These are phyloP conservation scores for Trichoderma atroviride DNA, from an alignment of 2,329 filamentous ascomycete species.

Conservation along the genomic window DNA sequence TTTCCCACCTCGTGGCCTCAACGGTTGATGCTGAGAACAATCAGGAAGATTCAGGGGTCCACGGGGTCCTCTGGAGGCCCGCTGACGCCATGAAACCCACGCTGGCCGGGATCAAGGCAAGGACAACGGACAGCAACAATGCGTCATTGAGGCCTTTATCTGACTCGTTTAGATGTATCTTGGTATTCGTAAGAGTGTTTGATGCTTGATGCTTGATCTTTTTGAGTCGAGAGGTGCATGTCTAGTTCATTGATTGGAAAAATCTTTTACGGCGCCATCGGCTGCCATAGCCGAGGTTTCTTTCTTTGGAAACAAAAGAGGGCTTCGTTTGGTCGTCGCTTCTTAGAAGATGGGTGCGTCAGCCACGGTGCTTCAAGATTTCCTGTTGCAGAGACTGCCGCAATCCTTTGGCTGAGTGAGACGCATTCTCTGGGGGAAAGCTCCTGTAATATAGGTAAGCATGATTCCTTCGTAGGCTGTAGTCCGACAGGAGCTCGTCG, in stretches of 20 bases:
- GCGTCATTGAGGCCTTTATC: conserved; percentile 17
- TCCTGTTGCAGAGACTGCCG: not conserved
- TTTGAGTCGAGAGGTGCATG: not conserved
- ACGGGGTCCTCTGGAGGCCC: not conserved
- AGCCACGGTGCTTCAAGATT: not conserved
- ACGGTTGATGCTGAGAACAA: not conserved
- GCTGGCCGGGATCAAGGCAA: not conserved
- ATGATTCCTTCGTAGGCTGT: not conserved
- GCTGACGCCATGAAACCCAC: conserved; percentile 4
- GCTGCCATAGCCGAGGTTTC: not conserved
- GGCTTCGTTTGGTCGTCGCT: not conserved
- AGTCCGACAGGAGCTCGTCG: not conserved
- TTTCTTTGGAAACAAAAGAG: not conserved
- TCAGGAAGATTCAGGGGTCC: not conserved
- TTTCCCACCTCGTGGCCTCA: not conserved
- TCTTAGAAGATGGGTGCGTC: not conserved
- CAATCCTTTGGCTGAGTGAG: not conserved
- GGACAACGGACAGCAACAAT: not conserved
- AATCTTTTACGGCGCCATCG: not conserved
- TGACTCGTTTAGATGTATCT: conserved; percentile 11
- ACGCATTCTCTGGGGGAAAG: not conserved
- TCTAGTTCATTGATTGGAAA: not conserved
- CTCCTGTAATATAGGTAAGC: not conserved
- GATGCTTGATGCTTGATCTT: not conserved
- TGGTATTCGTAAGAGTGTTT: not conserved